A percentile compares a stretch with the other conserved stretches of the same genome.
These are phyloP conservation scores for Tuber melanosporum DNA, from an alignment of 495 filamentous ascomycete genomes.

Conservation along the genomic window DNA sequence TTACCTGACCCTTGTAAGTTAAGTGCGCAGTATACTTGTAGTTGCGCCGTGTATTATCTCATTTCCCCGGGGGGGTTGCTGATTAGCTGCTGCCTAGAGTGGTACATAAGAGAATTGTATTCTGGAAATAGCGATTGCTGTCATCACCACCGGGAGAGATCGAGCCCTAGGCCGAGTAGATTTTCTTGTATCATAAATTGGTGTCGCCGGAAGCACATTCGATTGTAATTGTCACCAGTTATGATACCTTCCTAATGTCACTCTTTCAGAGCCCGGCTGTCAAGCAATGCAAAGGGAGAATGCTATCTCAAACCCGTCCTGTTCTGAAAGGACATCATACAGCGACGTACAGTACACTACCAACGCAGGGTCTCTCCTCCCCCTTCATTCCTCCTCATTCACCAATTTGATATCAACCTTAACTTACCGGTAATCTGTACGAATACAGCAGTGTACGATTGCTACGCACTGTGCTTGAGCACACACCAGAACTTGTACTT, in stretches of 20 bases:
- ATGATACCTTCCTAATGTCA: background rate
- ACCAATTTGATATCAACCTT: background rate
- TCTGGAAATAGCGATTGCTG: background rate
- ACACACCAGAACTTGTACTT: background rate
- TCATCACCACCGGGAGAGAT: background rate
- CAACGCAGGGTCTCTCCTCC: background rate
- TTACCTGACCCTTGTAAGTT: background rate
- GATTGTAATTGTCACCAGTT: background rate
- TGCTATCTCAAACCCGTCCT: background rate
- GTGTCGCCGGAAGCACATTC: background rate
- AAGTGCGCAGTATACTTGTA: background rate
- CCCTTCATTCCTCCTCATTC: background rate
- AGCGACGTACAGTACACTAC: background rate
- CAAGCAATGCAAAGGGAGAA: background rate
- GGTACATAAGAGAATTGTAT: background rate
- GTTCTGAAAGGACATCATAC: background rate
- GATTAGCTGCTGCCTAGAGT: background rate
- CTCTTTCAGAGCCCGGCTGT: background rate
- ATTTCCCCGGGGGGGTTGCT: background rate
- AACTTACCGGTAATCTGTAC: background rate
- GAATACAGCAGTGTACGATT: background rate
- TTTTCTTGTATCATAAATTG: background rate
- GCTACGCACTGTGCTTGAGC: background rate
- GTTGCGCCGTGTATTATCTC: background rate
- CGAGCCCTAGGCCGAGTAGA: background rate